Evolutionary conservation across 164 flowering plant genomes (phyloP), one percentile per base, ranked within the genome.

Genomic region (Dillenia suffruticosa): DNA sequence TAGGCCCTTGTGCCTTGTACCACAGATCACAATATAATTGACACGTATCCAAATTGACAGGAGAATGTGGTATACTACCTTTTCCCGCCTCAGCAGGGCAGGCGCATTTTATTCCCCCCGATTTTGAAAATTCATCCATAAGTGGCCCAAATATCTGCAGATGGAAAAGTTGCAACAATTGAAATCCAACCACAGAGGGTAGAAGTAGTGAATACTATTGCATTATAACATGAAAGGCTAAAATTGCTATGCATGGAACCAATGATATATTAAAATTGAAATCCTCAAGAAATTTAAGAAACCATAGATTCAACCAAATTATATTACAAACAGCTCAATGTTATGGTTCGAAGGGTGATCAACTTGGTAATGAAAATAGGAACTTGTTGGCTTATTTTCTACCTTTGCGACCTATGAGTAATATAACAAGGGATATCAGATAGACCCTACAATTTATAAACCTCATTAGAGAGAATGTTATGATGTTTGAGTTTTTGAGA

Each of bases 71-170:
- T 15, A 17, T 17, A 19, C 64, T 64, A 90, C 97, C 98, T 82
- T 63, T 75, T 46, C 71, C 81, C 51, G 81, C 84, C 66, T 87
- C 94, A 46, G 51, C 11, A 51, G 78, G 79, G 54, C 71, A 77
- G 32, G 72, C 64, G 68, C 88, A 81, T 70, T 59, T 70, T 61
- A 15, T 61, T 55, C 98, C 98, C 51, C 98, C 98, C n/a, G 82
- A 70, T 76, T 83, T 82, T 63, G 73, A 54, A 75, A 93, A 83
- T 17, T 63, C 76, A 61, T 78, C 78, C 66, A 81, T 61, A 62
- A 77, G 61, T 55, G 79, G 62, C 60, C 62, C 74, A 13, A 24
- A 54, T 63, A 54, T 67, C 96, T 93, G 84, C 71, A 63, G 13
- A 60, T 12, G 44, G 14, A 68, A 49, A 14, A 52, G 55, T 43